Base-by-base conservation (phyloP, 768 basidiomycete species). In the Xerocomellus intermedius region DNA sequence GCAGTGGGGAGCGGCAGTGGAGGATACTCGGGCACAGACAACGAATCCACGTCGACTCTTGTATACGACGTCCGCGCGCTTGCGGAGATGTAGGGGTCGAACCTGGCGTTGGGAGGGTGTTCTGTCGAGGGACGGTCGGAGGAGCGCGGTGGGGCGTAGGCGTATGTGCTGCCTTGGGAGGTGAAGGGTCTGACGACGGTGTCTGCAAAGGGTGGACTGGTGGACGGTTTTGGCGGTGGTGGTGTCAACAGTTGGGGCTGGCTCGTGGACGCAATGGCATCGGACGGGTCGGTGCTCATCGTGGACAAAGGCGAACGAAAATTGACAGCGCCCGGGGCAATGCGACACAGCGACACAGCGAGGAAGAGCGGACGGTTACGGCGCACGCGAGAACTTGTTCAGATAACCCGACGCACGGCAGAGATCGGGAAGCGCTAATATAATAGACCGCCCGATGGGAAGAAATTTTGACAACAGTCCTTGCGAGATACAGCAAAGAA, bases 31-130 rank as follows among this genome's bases (percentile, higher is more conserved):
- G 69, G 60, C 0, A 41, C n/a, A 2, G 65, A 48, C 2, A 56
- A 1, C 3, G 59, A 70, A 19, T 75, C 74, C 3, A 69, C 64
- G 53, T 79, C 77, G 32, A 82, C 81, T 24, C 76, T 76, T 2
- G 82, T 83, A 58, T 77, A 79, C 12, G 82, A 82, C 8, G 82
- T 82, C 22, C 80, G 76, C 0, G 82, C 77, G 48, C 77, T 77
- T 35, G 78, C 73, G 19, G 78, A 75, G 32, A 68, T 52, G 57
- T 69, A 57, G 53, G 69, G 66, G 10, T 64, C 59, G 4, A 53
- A 44, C 4, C 21, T 57, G 39, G 52, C n/a, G 4, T 36, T 36
- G 16, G 48, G 24, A 9, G 46, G 57, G 8, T 46, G 56, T 28
- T 32, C 68, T 2, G 68, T 52, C 4, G 59, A 61, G 14, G 60